Base-by-base conservation (phyloP, 768 basidiomycete genomes). In the Candolleomyces eurysporus region DNA sequence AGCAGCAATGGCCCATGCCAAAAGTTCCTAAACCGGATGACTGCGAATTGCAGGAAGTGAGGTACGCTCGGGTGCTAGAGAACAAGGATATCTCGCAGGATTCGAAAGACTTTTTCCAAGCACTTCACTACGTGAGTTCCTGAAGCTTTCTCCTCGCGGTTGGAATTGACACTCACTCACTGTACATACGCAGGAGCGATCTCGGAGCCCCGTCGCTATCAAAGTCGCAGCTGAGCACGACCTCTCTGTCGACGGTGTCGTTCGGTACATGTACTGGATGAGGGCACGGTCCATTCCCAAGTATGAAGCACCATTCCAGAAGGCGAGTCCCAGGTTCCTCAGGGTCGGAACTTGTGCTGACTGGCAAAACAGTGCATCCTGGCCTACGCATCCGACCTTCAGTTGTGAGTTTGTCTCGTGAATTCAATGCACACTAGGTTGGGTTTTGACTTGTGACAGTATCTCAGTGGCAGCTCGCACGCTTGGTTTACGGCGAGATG, bases 191-290 rank as follows among this genome's bases (percentile, higher is more conserved):
- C 65, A 92, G 90, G 88, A 91, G 69, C 81, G 90, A 48, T 67
- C 74, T 57, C 78, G 79, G 26, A 90, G 90, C 65, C 92, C 92
- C 2, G 84, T 92, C 59, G 84, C 81, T 21, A 77, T 90, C 59
- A 89, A 84, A 72, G 71, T 75, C 31, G 88, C 85, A 0, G 74
- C 71, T 36, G 78, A 78, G 39, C 72, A 80, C 22, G 73, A 77
- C 50, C 65, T 74, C 19, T 68, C 76, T 3, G 71, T 73, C 31
- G 79, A 83, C 30, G 88, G 88, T 4, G 75, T 73, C 19, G 71
- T 81, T 31, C 77, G 78, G 17, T 81, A 80, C 59, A 84, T 87
- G 82, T 90, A 85, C 67, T 94, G 92, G 92, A 90, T 92, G 88
- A 84, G 86, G 69, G 87, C 91, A 3, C 81, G 83, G 62, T 81